Evolutionary conservation across 257 asterid species (phyloP).

Genomic region (Nicotiana undulata): DNA sequence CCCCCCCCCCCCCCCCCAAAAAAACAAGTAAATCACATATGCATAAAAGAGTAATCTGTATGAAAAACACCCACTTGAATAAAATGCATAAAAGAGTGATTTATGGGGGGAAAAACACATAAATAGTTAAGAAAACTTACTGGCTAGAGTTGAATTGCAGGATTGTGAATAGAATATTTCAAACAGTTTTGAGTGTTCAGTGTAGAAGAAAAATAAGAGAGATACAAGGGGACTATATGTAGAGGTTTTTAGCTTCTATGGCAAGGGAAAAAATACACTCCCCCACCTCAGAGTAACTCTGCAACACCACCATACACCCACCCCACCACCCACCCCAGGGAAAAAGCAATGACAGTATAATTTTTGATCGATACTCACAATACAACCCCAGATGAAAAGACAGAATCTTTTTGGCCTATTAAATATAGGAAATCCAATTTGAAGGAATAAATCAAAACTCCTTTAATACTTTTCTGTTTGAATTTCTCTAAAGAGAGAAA

Average conservation of each 20-base stretch:
- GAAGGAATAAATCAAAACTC: too few relatives aligned
- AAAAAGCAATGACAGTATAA: neutral
- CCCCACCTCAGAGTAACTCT: neutral
- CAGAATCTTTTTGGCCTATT: neutral
- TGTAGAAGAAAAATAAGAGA: neutral
- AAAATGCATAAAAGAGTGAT: neutral
- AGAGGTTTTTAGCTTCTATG: too few relatives aligned
- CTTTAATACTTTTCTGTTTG: too few relatives aligned
- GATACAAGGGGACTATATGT: neutral
- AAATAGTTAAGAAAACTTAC: neutral
- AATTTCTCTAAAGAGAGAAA: too few relatives aligned
- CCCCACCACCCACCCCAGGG: too few relatives aligned
- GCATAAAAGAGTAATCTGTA: neutral
- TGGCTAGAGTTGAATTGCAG: neutral
- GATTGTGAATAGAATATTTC: neutral
- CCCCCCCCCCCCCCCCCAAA: too few relatives aligned
- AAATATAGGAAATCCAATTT: too few relatives aligned
- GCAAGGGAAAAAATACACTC: neutral
- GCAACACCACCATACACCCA: neutral
- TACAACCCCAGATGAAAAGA: neutral
- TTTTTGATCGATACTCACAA: neutral
- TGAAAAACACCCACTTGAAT: neutral
- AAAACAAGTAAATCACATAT: neutral
- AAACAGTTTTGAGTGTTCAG: neutral
- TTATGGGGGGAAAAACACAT: neutral